These are phyloP conservation scores for Pholiota microspora DNA, from an alignment of 768 basidiomycete genomes.

Conservation along the genomic window DNA sequence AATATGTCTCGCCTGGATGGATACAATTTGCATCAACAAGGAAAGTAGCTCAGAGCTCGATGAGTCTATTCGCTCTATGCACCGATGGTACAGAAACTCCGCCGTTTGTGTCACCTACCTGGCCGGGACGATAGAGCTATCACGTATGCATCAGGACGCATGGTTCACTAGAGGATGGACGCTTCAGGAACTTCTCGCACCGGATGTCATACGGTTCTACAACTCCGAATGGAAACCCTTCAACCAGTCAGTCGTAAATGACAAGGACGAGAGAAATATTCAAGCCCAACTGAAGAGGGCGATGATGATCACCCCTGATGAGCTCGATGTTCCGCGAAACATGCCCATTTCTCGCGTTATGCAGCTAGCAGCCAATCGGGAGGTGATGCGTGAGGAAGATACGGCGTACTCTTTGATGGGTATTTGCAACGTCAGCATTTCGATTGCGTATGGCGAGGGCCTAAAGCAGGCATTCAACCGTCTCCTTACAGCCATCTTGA, in stretches of 20 bases:
- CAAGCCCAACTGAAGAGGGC: neutral
- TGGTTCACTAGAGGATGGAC: neutral
- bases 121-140: neutral
- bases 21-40: neutral
- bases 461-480: neutral
- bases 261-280: neutral
- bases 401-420: neutral
- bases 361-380: neutral
- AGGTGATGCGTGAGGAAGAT: slow-evolving; percentile 1
- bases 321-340: neutral
- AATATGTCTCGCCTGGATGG: neutral
- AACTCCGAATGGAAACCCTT: neutral
- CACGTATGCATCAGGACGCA: neutral
- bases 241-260: neutral
- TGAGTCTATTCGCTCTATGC: neutral
- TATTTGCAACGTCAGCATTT: neutral
- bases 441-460: neutral
- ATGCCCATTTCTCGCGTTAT: neutral
- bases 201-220: neutral
- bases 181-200: neutral
- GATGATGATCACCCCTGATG: neutral
- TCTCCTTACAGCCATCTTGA: neutral
- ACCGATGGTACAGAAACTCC: neutral
- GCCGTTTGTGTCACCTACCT: neutral
- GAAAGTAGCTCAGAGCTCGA: neutral